phyloP scores from a whole-genome alignment of 148 eudicot species.

The Chenopodium suecicum region DNA sequence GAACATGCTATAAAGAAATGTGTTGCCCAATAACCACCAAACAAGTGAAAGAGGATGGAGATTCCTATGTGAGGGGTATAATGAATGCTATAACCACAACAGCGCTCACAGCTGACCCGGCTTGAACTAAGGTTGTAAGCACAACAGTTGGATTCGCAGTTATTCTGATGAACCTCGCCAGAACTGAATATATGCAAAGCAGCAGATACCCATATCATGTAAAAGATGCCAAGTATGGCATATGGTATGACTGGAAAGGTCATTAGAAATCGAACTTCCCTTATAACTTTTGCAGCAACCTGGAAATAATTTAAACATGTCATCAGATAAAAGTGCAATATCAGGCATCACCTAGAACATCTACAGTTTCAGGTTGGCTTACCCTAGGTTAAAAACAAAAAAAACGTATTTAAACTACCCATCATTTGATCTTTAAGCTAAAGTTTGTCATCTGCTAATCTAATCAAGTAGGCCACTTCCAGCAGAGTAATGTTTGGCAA shows the following conservation, averaged over 20 bases:
- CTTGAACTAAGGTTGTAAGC: constrained; percentile 74
- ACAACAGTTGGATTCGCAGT: constrained; percentile 78
- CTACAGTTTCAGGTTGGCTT: not conserved
- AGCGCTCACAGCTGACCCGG: constrained; percentile 78
- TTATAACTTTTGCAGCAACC: constrained; percentile 99
- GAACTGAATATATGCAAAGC: constrained; percentile 87
- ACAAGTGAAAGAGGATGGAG: constrained; percentile 81
- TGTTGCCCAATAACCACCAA: constrained; percentile 96
- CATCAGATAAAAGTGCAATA: constrained; percentile 14
- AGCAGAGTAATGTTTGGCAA: not conserved
- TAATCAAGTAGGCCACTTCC: not conserved
- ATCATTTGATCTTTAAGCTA: not conserved
- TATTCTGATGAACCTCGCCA: constrained; percentile 72
- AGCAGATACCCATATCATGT: constrained; percentile 91
- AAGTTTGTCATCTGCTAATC: not conserved
- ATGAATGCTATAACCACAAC: constrained; percentile 80
- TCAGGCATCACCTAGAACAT: not conserved
- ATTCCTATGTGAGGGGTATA: constrained; percentile 85
- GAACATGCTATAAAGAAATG: constrained; percentile 78
- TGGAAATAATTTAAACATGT: constrained; percentile 27
- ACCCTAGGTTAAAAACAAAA: not conserved
- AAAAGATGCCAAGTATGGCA: constrained; percentile 67
- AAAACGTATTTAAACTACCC: not conserved
- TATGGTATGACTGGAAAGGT: constrained; percentile 87
- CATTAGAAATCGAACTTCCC: constrained; percentile 93